Conservation (phyloP, 2,329 filamentous ascomycete genomes). For the Aureobasidium leucospermi region DNA sequence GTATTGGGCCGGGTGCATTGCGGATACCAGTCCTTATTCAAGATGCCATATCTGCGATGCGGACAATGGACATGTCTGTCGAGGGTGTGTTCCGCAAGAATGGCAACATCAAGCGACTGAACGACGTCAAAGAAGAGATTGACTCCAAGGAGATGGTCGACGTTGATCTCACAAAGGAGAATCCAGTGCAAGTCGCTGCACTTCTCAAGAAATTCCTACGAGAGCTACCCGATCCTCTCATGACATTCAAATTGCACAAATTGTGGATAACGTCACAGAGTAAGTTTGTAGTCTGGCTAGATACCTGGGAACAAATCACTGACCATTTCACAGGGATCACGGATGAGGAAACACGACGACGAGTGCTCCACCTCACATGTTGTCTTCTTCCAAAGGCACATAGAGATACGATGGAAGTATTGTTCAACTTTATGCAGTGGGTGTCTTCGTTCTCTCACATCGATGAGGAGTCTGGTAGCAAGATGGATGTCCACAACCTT, state of each 20-base stretch:
- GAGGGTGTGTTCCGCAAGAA: slow-evolving; percentile 99
- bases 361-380: slow-evolving; percentile 82
- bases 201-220: slow-evolving; percentile 91
- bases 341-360: slow-evolving; percentile 72
- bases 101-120: slow-evolving; percentile 91
- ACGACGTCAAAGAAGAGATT: slow-evolving; percentile 76
- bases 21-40: slow-evolving; percentile 93
- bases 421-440: slow-evolving; percentile 97
- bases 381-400: slow-evolving; percentile 89
- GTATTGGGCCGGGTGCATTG: slow-evolving; percentile 83
- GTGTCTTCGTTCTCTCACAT: slow-evolving; percentile 94
- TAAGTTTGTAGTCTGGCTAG: slow-evolving; percentile 31
- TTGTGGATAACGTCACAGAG: slow-evolving; percentile 85
- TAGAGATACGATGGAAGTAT: slow-evolving; percentile 85
- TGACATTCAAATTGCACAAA: slow-evolving; percentile 90
- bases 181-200: slow-evolving; percentile 87
- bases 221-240: slow-evolving; percentile 85
- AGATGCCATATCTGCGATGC: slow-evolving; percentile 87
- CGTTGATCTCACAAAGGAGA: slow-evolving; percentile 80
- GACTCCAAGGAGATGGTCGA: slow-evolving; percentile 79
- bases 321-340: slow-evolving; percentile 52
- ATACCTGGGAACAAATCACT: slow-evolving; percentile 15
- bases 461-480: slow-evolving; percentile 92
- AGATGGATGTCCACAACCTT: slow-evolving; percentile 98
- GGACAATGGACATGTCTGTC: slow-evolving; percentile 97